phyloP scores from a whole-genome alignment of 345 rosid genomes.

The Balakata baccata region DNA sequence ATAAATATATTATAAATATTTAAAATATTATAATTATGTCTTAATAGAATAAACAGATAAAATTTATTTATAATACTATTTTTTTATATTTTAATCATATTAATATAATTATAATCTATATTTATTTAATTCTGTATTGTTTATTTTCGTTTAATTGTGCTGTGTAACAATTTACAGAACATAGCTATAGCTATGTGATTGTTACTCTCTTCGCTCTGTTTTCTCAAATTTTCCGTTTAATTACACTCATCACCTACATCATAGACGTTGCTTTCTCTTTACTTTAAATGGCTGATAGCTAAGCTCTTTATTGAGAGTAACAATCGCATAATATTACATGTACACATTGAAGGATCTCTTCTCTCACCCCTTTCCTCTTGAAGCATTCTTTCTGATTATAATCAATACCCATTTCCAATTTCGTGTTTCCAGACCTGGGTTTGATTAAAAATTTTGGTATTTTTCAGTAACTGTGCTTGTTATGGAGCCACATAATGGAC shows the following conservation, averaged over 20 bases:
- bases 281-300: constrained; percentile 4
- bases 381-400: too few species aligned
- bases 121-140: too few species aligned
- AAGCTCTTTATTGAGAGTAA: not conserved
- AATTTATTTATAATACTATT: too few species aligned
- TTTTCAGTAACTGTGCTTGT: not conserved
- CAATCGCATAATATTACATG: too few species aligned
- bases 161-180: too few species aligned
- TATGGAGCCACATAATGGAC: constrained; percentile 46
- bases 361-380: not conserved
- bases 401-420: not conserved
- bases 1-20: too few species aligned
- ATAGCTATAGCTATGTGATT: too few species aligned
- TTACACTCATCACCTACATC: not conserved
- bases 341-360: not conserved
- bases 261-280: constrained; percentile 1
- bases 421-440: not conserved
- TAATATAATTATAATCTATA: too few species aligned
- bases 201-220: not conserved
- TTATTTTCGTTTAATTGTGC: too few species aligned
- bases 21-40: too few species aligned
- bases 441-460: not conserved
- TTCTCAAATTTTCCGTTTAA: constrained; percentile 6
- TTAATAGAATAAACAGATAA: too few species aligned
- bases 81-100: too few species aligned